Evolutionary conservation across 805 yeast species (phyloP), one percentile per base, ranked within the genome.

Genomic region (Candida xyloterini): DNA sequence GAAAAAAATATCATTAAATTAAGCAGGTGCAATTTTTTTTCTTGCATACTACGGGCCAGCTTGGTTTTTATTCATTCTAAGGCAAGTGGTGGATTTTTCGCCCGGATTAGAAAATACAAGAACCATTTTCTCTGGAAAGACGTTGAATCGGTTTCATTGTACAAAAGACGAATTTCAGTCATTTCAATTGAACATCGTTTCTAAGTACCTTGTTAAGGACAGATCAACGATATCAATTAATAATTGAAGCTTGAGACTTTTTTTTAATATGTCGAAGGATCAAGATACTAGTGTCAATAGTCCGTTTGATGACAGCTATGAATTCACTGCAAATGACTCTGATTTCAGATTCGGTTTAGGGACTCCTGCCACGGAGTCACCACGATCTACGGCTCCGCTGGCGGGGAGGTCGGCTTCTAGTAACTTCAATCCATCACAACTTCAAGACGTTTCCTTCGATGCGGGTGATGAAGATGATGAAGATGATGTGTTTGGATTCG

Each of bases 221-320:
- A 38, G 42, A 38, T 38, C 36, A 32, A 27, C 23, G 10, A 16
- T 14, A 31, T 14, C 25, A 14, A n/a, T 7, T 15, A 22, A 28
- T 9, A 15, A 25, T 23, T 18, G 15, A 20, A 27, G 11, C 14
- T 23, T 23, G 25, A 11, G n/a, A 4, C n/a, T 10, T 11, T 22
- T 14, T 23, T n/a, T 16, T 30, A 20, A 13, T 13, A 45, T 46
- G 50, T 39, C 50, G 11, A 42, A 36, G 33, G 44, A 44, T 14
- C 48, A 38, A 16, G 28, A 44, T 30, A 38, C 24, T 20, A 44
- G 44, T 24, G 42, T 42, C 30, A 30, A 33, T 27, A 46, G 50
- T 31, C 50, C 50, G 11, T 46, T 46, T 38, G 50, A 46, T 31
- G 50, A 46, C 43, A 46, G 44, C 31, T 35, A 46, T 27, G 46